These are phyloP conservation scores for Inonotus hispidus DNA, from an alignment of 1,284 basidiomycete species.

Conservation along the genomic window DNA sequence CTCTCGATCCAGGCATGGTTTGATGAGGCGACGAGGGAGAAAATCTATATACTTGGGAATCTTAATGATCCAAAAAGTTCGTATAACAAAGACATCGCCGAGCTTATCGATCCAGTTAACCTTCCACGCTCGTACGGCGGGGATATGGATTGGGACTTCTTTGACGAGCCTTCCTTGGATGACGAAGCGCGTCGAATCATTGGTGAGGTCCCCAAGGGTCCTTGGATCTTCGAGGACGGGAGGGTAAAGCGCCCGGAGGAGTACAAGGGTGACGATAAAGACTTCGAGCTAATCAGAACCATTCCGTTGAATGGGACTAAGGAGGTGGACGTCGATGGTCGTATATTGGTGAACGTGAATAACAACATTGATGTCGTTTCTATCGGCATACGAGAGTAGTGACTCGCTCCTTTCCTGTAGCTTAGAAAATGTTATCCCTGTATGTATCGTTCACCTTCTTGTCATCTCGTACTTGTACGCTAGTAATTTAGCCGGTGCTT, in stretches of 20 bases:
- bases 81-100: conserved; percentile 42
- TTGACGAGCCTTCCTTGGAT: conserved; percentile 57
- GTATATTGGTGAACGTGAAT: neutral
- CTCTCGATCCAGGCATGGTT: conserved; percentile 54
- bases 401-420: too few species aligned
- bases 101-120: conserved; percentile 48
- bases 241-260: conserved; percentile 24
- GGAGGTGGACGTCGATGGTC: neutral
- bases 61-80: conserved; percentile 26
- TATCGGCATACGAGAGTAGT: neutral
- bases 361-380: neutral
- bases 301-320: neutral
- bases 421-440: too few species aligned
- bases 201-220: conserved; percentile 46
- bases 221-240: conserved; percentile 44
- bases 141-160: conserved; percentile 59
- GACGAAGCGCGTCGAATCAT: conserved; percentile 37
- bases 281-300: neutral
- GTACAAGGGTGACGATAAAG: conserved; percentile 3
- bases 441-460: too few species aligned
- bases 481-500: too few species aligned
- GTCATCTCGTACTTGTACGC: too few species aligned
- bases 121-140: conserved; percentile 67
- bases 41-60: conserved; percentile 64
- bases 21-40: conserved; percentile 66